Percentiles rank a stretch among this genome's conserved stretches.
These are phyloP conservation scores for Luffa aegyptiaca DNA, from an alignment of 306 rosid genomes.

Conservation along the genomic window DNA sequence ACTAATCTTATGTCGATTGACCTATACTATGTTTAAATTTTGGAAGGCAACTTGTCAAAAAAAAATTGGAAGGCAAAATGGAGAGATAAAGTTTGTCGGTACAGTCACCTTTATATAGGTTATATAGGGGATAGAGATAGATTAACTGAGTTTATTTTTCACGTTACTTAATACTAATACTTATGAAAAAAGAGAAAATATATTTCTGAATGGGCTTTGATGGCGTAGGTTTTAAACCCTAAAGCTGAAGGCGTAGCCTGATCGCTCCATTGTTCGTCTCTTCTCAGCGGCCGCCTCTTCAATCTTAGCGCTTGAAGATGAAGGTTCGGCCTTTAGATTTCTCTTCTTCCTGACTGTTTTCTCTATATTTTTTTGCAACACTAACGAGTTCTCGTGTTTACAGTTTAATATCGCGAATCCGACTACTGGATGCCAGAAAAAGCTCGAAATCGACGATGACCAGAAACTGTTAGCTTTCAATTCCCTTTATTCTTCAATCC, in stretches of 20 bases:
- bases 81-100: too few relatives aligned
- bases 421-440: constrained; percentile 58
- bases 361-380: neutral
- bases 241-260: neutral
- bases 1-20: too few relatives aligned
- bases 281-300: constrained; percentile 9
- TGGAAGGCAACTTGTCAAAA: too few relatives aligned
- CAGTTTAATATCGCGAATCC: constrained; percentile 60
- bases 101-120: too few relatives aligned
- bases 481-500: neutral
- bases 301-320: constrained; percentile 15
- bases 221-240: constrained; percentile 11
- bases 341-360: neutral
- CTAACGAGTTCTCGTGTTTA: neutral
- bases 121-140: too few relatives aligned
- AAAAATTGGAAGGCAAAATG: too few relatives aligned
- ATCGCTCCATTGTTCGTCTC: neutral
- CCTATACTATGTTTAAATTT: too few relatives aligned
- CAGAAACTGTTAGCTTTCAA: constrained; percentile 41
- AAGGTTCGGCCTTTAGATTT: constrained; percentile 16
- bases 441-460: constrained; percentile 56
- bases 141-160: too few relatives aligned
- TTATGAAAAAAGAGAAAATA: too few relatives aligned
- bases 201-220: too few relatives aligned
- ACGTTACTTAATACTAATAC: too few relatives aligned